Evolutionary conservation across 352 stramenopile species (phyloP).

Genomic region (Stephanocyclus meneghinianus): DNA sequence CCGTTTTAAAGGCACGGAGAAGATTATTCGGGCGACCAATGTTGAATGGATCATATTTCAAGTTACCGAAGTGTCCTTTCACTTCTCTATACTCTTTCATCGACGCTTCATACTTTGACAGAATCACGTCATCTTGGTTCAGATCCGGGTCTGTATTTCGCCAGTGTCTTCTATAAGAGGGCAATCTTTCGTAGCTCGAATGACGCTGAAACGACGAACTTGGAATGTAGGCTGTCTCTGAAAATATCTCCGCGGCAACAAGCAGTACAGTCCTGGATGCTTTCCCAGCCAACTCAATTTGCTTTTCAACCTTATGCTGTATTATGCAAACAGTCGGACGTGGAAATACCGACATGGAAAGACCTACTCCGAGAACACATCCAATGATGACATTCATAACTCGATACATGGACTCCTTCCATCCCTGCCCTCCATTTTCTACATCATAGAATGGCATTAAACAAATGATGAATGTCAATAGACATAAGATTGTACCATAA

Average conservation of each 20-base stretch:
- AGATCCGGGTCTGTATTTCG: neutral
- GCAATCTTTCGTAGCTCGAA: neutral
- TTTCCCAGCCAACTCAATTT: constrained; percentile 46
- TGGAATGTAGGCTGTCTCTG: constrained; percentile 12
- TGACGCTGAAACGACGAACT: neutral
- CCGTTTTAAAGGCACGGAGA: constrained; percentile 25
- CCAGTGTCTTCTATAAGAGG: neutral
- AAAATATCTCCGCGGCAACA: constrained; percentile 41
- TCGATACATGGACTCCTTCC: constrained; percentile 31
- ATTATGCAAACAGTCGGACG: constrained; percentile 34
- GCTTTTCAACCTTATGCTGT: constrained; percentile 27
- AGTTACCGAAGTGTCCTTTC: constrained; percentile 31
- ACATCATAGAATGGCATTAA: constrained; percentile 44
- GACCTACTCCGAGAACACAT: constrained; percentile 32
- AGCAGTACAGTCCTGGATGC: constrained; percentile 39
- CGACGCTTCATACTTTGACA: constrained; percentile 46
- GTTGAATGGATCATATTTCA: constrained; percentile 50
- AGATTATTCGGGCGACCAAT: constrained; percentile 10
- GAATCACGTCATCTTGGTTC: constrained; percentile 18
- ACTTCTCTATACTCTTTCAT: constrained; percentile 36
- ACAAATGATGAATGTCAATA: constrained; percentile 53
- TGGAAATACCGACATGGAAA: constrained; percentile 41
- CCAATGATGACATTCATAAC: constrained; percentile 50
- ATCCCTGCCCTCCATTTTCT: constrained; percentile 22
- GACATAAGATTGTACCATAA: constrained; percentile 42